phyloP scores from a whole-genome alignment of 768 basidiomycete genomes.

The Lactifluus volemus region DNA sequence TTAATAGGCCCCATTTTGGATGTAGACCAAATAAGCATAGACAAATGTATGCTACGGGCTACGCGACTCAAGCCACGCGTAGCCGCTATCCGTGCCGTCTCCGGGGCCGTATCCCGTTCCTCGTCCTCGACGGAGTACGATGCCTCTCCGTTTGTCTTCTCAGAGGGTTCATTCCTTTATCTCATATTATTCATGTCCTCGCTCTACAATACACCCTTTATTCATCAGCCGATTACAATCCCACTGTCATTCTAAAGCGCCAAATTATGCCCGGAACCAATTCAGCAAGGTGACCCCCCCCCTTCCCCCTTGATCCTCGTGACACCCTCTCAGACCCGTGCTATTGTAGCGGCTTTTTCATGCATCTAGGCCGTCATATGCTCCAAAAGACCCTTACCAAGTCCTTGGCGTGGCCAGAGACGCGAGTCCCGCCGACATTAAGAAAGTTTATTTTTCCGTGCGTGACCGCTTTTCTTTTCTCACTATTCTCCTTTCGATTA shows the following conservation, averaged over 20 bases:
- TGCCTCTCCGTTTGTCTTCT: slow-evolving; percentile 41
- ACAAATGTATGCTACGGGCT: slow-evolving; percentile 1
- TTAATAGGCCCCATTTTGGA: background rate
- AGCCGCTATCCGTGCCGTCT: too few species aligned
- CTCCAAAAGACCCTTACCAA: slow-evolving; percentile 79
- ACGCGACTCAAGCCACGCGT: too few species aligned
- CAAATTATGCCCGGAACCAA: slow-evolving; percentile 4
- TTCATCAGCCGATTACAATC: slow-evolving; percentile 2
- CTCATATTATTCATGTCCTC: slow-evolving; percentile 49
- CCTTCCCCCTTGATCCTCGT: background rate
- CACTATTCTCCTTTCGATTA: slow-evolving; percentile 17
- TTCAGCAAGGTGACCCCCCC: slow-evolving; percentile 11
- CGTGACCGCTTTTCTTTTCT: slow-evolving; percentile 24
- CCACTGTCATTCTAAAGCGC: background rate
- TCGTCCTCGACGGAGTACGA: slow-evolving; percentile 22
- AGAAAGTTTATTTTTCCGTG: slow-evolving; percentile 95
- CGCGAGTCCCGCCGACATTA: slow-evolving; percentile 81
- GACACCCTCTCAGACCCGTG: slow-evolving; percentile 1
- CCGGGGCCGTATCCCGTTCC: background rate
- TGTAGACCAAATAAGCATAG: background rate
- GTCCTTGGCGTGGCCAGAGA: slow-evolving; percentile 85
- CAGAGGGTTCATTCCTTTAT: slow-evolving; percentile 21
- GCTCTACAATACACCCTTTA: slow-evolving; percentile 21
- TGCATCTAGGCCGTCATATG: slow-evolving; percentile 44
- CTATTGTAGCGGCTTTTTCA: slow-evolving; percentile 63